Conservation (phyloP, 1,284 basidiomycete genomes). For the Apiotrichum mycotoxinovorans region DNA sequence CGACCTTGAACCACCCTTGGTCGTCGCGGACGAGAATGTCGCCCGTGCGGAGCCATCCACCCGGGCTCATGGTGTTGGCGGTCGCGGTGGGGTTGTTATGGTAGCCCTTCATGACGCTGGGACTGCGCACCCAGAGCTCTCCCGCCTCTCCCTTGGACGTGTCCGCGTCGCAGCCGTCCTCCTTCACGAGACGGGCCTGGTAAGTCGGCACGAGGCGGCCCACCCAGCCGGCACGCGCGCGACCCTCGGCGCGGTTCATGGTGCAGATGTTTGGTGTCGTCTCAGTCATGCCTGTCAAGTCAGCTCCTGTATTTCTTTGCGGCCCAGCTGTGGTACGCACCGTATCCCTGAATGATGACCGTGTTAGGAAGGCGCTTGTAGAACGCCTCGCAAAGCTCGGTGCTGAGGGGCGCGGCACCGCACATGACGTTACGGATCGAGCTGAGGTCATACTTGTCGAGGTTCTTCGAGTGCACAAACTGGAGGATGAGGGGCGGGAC, state of each 20-base stretch:
- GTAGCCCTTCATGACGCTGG: conserved; percentile 72
- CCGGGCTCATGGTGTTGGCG: conserved; percentile 59
- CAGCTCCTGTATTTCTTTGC: conserved; percentile 38
- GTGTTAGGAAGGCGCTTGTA: conserved; percentile 19
- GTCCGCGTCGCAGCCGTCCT: conserved; percentile 45
- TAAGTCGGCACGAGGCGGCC: conserved; percentile 74
- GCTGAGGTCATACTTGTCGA: conserved; percentile 66
- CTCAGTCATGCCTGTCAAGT: conserved; percentile 51
- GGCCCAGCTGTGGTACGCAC: conserved; percentile 33
- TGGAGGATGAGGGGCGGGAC: conserved; percentile 79
- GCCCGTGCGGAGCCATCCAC: conserved; percentile 77
- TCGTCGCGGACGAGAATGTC: conserved; percentile 64
- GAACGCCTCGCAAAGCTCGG: conserved; percentile 36
- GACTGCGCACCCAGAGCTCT: conserved; percentile 75
- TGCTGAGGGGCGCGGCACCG: conserved; percentile 77
- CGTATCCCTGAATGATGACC: neutral
- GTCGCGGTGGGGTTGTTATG: conserved; percentile 66
- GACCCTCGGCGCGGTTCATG: conserved; percentile 31
- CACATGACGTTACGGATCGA: conserved; percentile 63
- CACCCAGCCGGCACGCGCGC: conserved; percentile 57
- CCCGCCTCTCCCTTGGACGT: conserved; percentile 61
- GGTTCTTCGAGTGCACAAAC: conserved; percentile 53
- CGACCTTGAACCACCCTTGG: conserved; percentile 55
- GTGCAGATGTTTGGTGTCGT: conserved; percentile 46
- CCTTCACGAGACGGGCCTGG: conserved; percentile 65